Evolutionary conservation across 1,139 yeast genomes (phyloP).

Genomic region (Entelexis sorbosivorans): DNA sequence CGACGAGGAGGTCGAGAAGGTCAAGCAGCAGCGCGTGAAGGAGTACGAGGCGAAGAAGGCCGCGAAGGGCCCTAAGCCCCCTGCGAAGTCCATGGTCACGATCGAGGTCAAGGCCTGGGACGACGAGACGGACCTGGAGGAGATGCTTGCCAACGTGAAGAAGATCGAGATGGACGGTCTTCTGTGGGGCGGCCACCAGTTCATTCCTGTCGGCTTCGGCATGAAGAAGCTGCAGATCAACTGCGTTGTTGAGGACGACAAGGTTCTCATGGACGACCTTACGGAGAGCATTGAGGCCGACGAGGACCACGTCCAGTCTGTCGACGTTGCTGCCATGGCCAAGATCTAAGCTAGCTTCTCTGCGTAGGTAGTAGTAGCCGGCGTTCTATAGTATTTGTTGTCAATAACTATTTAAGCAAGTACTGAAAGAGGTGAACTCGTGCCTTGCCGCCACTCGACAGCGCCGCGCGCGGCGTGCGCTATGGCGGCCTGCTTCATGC

Average conservation of each 20-base stretch:
- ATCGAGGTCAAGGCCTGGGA: conserved; percentile 99
- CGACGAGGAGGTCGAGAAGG: conserved; percentile 92
- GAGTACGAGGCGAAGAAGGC: conserved; percentile 97
- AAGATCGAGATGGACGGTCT: conserved; percentile 81
- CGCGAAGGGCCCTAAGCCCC: conserved; percentile 92
- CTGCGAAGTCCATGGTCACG: conserved; percentile 96
- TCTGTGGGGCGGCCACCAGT: conserved; percentile 96
- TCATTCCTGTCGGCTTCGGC: conserved; percentile 97
- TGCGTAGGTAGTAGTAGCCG: not conserved
- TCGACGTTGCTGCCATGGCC: conserved; percentile 97
- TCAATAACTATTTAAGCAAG: not conserved
- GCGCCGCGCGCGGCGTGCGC: too few relatives aligned
- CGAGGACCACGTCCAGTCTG: conserved; percentile 98
- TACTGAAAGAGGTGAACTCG: too few relatives aligned
- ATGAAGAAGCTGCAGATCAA: conserved; percentile 98
- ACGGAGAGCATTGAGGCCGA: conserved; percentile 79
- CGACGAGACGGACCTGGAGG: conserved; percentile 93
- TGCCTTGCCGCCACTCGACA: too few relatives aligned
- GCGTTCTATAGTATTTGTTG: not conserved
- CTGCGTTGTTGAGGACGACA: conserved; percentile 94
- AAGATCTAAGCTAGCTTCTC: conserved; percentile 50
- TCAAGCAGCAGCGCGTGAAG: conserved; percentile 95
- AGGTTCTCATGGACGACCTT: conserved; percentile 85
- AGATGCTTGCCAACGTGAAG: conserved; percentile 77
- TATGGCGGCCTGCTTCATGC: too few relatives aligned